phyloP scores from a whole-genome alignment of 177 flowering plant species.

The Vitis hybrid region DNA sequence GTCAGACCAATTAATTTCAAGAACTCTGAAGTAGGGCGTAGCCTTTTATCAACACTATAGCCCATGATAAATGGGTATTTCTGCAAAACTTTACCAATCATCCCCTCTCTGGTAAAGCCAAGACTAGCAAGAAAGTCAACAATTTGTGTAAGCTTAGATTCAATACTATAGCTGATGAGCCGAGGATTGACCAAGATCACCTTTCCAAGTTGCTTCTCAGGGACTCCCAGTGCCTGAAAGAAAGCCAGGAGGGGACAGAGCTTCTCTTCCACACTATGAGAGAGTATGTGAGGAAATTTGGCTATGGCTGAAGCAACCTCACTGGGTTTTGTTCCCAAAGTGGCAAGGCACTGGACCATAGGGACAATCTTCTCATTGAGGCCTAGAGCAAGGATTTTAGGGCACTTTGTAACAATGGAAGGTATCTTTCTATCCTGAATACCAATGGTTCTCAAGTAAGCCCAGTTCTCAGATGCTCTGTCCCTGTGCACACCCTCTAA shows the following conservation, averaged over 20 bases:
- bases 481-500: slow-evolving; percentile 54
- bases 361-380: slow-evolving; percentile 82
- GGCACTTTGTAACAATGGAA: slow-evolving; percentile 67
- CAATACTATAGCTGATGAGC: slow-evolving; percentile 93
- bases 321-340: slow-evolving; percentile 67
- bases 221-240: slow-evolving; percentile 77
- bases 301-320: slow-evolving; percentile 74
- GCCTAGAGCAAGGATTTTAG: slow-evolving; percentile 73
- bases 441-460: slow-evolving; percentile 73
- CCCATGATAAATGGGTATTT: slow-evolving; percentile 90
- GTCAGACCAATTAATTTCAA: slow-evolving; percentile 65
- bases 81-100: slow-evolving; percentile 71
- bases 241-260: slow-evolving; percentile 91
- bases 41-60: slow-evolving; percentile 77
- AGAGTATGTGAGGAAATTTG: slow-evolving; percentile 79
- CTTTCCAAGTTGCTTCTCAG: slow-evolving; percentile 78
- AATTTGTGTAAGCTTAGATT: slow-evolving; percentile 58
- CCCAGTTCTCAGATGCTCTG: slow-evolving; percentile 77
- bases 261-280: slow-evolving; percentile 91
- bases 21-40: slow-evolving; percentile 77
- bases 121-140: slow-evolving; percentile 71
- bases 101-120: slow-evolving; percentile 60
- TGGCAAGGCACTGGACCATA: slow-evolving; percentile 73
- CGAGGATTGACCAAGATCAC: slow-evolving; percentile 79
- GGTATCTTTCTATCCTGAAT: slow-evolving; percentile 85